These are phyloP conservation scores for Amphibolis antarctica DNA, from an alignment of 106 monocot species.

Conservation along the genomic window DNA sequence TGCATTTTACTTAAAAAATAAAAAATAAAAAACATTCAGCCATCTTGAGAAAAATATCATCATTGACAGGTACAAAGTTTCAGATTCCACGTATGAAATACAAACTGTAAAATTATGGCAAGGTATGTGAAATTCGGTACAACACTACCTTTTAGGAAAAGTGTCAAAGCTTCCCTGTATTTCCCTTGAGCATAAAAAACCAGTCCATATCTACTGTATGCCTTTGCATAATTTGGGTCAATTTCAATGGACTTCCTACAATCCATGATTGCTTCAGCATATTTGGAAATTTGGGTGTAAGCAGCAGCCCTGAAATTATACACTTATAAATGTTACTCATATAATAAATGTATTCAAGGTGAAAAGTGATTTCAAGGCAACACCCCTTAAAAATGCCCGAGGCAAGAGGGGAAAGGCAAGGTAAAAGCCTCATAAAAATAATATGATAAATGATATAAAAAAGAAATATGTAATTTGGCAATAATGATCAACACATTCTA, in stretches of 20 bases:
- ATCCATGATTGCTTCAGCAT: slow-evolving; percentile 60
- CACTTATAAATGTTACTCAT: background rate
- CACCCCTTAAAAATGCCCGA: too few species aligned
- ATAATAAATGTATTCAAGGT: background rate
- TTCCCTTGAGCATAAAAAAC: slow-evolving; percentile 64
- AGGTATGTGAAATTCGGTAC: background rate
- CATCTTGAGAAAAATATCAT: background rate
- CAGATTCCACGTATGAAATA: background rate
- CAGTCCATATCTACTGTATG: slow-evolving; percentile 66
- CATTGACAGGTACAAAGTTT: background rate
- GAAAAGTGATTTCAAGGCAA: background rate
- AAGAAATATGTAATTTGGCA: too few species aligned
- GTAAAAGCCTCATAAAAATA: too few species aligned
- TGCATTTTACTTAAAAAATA: too few species aligned
- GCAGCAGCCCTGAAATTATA: slow-evolving; percentile 70
- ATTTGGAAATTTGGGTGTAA: slow-evolving; percentile 46
- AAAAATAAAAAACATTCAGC: too few species aligned
- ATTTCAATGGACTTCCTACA: slow-evolving; percentile 73
- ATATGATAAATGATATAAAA: too few species aligned
- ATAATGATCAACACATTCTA: too few species aligned
- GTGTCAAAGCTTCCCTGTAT: slow-evolving; percentile 43
- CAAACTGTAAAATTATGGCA: background rate
- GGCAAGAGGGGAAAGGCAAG: too few species aligned
- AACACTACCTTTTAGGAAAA: slow-evolving; percentile 14
- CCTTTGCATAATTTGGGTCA: slow-evolving; percentile 73